A percentile compares a stretch with the other conserved stretches of the same genome.
Conservation (phyloP, 495 filamentous ascomycete genomes). For the Talaromyces wortmannii region DNA sequence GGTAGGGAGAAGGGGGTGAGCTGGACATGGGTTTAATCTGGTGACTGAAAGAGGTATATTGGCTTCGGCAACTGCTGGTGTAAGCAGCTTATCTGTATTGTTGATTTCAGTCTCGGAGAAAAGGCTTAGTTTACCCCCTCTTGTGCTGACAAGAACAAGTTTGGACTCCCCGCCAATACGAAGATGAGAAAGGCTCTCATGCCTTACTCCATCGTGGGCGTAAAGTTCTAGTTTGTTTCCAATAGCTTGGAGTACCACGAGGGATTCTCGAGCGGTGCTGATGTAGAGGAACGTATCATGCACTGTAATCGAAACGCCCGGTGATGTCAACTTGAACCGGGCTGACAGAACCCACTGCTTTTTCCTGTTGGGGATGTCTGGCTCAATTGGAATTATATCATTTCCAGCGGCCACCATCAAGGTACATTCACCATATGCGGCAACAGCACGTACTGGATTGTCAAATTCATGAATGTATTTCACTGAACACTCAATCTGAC, state of each 20-base stretch:
- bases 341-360: constrained; percentile 24
- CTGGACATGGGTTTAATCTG: constrained; percentile 15
- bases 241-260: constrained; percentile 27
- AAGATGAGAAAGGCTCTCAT: constrained; percentile 33
- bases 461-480: constrained; percentile 31
- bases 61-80: constrained; percentile 17
- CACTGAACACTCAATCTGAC: constrained; percentile 22
- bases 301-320: constrained; percentile 34
- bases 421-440: constrained; percentile 28
- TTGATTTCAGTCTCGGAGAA: constrained; percentile 15
- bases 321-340: constrained; percentile 27
- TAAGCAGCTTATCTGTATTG: constrained; percentile 17
- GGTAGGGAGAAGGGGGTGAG: constrained; percentile 5
- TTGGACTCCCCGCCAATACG: constrained; percentile 18
- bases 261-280: constrained; percentile 34
- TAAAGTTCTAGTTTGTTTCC: constrained; percentile 23
- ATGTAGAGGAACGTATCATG: constrained; percentile 31
- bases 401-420: constrained; percentile 33
- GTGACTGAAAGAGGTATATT: constrained; percentile 26
- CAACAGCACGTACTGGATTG: constrained; percentile 34
- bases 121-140: constrained; percentile 28
- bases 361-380: constrained; percentile 16
- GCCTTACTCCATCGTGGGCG: constrained; percentile 23
- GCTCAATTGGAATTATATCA: constrained; percentile 26
- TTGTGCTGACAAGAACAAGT: constrained; percentile 23